phyloP scores from a whole-genome alignment of 129 eudicot species.

The Helianthus tuberosus region DNA sequence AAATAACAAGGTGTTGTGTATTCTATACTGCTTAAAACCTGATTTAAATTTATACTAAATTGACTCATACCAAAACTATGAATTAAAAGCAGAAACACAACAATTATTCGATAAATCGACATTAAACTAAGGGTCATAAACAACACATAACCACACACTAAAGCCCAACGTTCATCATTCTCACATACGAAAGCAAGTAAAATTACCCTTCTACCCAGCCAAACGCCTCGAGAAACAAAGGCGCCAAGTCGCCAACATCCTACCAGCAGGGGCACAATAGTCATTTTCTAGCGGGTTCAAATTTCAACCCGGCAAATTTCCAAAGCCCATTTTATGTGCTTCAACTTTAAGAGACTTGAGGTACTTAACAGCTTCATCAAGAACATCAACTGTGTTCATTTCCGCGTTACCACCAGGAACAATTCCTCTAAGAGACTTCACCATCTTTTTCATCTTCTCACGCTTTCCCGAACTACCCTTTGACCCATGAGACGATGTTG shows the following conservation, averaged over 20 bases:
- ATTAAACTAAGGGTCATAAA: conserved; percentile 27
- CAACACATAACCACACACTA: conserved; percentile 31
- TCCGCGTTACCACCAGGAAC: conserved; percentile 64
- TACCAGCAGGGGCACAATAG: conserved; percentile 14
- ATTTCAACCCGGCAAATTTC: conserved; percentile 31
- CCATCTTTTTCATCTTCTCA: conserved; percentile 70
- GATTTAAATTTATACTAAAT: no score
- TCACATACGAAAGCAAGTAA: conserved; percentile 20
- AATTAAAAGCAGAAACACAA: conserved; percentile 8
- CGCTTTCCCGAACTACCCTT: conserved; percentile 45
- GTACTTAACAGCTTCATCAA: conserved; percentile 88
- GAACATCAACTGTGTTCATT: conserved; percentile 68
- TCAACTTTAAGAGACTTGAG: conserved; percentile 84
- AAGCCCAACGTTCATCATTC: conserved; percentile 18
- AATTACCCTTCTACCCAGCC: conserved; percentile 23
- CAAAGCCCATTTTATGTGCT: conserved; percentile 63
- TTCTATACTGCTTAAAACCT: no score
- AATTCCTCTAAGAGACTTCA: conserved; percentile 63
- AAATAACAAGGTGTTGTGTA: no score
- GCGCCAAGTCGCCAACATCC: conserved; percentile 18
- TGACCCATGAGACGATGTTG: conserved; percentile 37
- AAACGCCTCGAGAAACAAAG: conserved; percentile 8
- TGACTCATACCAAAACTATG: no score
- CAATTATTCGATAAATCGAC: background rate
- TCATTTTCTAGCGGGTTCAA: background rate